These are phyloP conservation scores for Chamaenerion angustifolium DNA, from an alignment of 345 rosid genomes.

Conservation along the genomic window DNA sequence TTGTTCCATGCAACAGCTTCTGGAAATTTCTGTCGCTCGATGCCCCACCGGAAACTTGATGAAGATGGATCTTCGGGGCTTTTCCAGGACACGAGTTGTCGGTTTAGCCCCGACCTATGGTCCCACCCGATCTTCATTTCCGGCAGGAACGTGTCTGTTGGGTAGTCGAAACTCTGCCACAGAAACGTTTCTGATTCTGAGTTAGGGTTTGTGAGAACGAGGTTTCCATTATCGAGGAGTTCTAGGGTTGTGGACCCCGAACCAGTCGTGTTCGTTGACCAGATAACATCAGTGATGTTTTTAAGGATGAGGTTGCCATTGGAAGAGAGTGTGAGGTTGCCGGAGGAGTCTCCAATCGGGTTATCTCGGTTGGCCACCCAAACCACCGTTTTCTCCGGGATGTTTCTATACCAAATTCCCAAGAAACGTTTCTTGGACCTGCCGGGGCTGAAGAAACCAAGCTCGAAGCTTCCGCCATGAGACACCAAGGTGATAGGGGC, in stretches of 20 bases:
- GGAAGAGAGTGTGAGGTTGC: conserved; percentile 15
- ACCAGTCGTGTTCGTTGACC: conserved; percentile 18
- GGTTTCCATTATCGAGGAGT: conserved; percentile 37
- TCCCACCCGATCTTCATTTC: conserved; percentile 46
- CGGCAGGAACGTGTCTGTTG: conserved; percentile 41
- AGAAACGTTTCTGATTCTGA: conserved; percentile 4
- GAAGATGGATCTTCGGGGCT: conserved; percentile 30
- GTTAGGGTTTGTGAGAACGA: conserved; percentile 15
- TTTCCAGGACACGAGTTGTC: conserved; percentile 29
- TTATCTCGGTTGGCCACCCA: conserved; percentile 42
- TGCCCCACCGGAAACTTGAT: conserved; percentile 19
- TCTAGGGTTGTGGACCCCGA: conserved; percentile 13
- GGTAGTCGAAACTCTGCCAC: conserved; percentile 50
- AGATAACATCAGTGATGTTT: conserved; percentile 14
- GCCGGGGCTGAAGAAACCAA: conserved; percentile 31
- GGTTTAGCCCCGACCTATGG: conserved; percentile 11
- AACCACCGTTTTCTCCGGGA: conserved; percentile 23
- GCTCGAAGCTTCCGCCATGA: conserved; percentile 10
- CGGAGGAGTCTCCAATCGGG: conserved; percentile 31
- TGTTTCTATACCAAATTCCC: conserved; percentile 44
- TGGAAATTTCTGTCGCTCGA: conserved; percentile 20
- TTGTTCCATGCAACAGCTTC: conserved; percentile 18
- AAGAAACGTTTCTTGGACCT: conserved; percentile 27
- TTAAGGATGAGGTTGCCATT: conserved; percentile 11
- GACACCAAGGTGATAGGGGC: conserved; percentile 16